Base-by-base conservation (phyloP, 1,284 basidiomycete species). In the Cryptococcus sp. region DNA sequence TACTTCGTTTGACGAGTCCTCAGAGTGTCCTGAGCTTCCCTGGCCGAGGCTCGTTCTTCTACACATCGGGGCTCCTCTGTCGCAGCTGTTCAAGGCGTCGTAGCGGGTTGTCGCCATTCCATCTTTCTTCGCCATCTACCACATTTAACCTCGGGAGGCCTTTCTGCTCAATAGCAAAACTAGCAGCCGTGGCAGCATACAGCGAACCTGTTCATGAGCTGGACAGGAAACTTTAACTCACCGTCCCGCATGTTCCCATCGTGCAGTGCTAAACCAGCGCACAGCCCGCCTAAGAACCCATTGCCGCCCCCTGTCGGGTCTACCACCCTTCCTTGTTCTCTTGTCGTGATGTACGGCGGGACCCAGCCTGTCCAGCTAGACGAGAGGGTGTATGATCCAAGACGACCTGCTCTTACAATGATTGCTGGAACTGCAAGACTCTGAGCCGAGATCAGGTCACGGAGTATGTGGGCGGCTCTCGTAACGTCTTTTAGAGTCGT, bases 231-330 rank as follows among this genome's bases (percentile, higher is more conserved):
- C 23, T 14, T 13, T 23, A 7, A 62, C 78, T 55, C 57, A 88
- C 88, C 88, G 77, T 82, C 73, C 45, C 80, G 78, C 11, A 85
- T 72, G 66, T 91, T 80, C 0, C 81, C 83, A 21, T 79, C 63
- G 25, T 80, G 74, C 43, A 85, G 60, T 13, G 78, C 56, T 45
- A 92, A 67, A 0, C 89, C 89, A 4, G 88, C 90, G 14, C 82
- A 83, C 7, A 93, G 77, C 0, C 89, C 87, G 10, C 91, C 91
- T 31, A 93, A 75, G 70, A 92, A 94, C 47, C 83, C 82, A 73
- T 94, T 94, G 10, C 91, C 91, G 4, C 88, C 90, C 41, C 88
- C 89, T 47, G 91, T 94, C 11, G 91, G 87, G 71, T 94, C 91
- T 1, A 87, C 80, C 10, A 94, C 79, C 51, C 79, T 81, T 19